Percentiles rank a stretch among this genome's conserved stretches.
Conservation (phyloP, 305 asterid genomes). For the Withania somnifera region DNA sequence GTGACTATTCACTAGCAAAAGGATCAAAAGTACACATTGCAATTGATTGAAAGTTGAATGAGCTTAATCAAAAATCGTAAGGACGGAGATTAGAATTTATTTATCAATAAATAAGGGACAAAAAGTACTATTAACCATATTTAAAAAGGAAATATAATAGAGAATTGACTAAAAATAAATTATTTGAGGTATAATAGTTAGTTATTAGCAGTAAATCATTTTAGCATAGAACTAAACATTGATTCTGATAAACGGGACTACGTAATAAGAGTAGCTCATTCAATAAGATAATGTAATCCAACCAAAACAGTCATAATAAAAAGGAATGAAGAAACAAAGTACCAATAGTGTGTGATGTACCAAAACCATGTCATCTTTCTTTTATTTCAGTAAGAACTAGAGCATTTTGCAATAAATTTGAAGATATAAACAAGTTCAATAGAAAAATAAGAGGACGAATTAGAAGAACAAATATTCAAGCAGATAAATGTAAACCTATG, state of each 20-base stretch:
- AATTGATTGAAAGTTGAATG: background rate
- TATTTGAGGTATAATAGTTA: background rate
- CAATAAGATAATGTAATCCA: background rate
- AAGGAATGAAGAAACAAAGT: background rate
- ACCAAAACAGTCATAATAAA: background rate
- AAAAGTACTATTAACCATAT: background rate
- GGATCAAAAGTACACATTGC: background rate
- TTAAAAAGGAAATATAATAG: background rate
- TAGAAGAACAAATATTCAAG: background rate
- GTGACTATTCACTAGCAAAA: background rate
- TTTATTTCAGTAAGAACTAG: background rate
- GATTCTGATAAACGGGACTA: background rate
- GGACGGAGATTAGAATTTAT: background rate
- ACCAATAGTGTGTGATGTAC: background rate
- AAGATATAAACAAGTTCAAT: background rate
- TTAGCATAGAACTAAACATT: background rate
- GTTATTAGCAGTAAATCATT: background rate
- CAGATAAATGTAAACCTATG: background rate
- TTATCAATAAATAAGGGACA: background rate
- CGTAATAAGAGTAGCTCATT: background rate
- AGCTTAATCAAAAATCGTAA: background rate
- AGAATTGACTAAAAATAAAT: background rate
- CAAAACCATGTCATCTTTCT: background rate
- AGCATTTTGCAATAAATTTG: background rate
- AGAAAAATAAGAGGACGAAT: background rate